These are phyloP conservation scores for Acer negundo DNA, from an alignment of 345 rosid genomes.

Conservation along the genomic window DNA sequence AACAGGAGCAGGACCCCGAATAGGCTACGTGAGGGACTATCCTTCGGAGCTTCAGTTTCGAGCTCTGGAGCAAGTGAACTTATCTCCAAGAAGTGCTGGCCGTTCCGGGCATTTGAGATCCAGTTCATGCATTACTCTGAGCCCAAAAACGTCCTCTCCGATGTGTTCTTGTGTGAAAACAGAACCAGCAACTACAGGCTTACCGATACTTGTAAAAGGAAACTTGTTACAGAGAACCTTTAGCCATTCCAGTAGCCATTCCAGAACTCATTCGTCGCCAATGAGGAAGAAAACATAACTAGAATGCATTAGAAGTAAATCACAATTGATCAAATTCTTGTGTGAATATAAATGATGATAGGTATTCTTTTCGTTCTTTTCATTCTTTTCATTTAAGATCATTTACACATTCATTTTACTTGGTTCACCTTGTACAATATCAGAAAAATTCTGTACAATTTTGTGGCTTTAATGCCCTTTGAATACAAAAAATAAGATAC, in stretches of 20 bases:
- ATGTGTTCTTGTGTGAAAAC: conserved; percentile 11
- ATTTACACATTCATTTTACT: conserved; percentile 8
- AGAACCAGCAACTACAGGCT: not conserved
- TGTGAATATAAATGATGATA: conserved; percentile 57
- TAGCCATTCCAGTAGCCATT: not conserved
- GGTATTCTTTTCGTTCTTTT: conserved; percentile 34
- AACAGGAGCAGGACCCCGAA: conserved; percentile 96
- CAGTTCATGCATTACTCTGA: conserved; percentile 34
- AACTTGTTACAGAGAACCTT: not conserved
- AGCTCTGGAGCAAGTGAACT: conserved; percentile 79
- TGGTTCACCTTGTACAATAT: conserved; percentile 17
- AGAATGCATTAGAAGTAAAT: conserved; percentile 16
- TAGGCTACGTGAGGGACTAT: conserved; percentile 88
- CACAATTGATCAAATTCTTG: conserved; percentile 45
- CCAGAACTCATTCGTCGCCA: conserved; percentile 24
- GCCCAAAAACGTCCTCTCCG: conserved; percentile 13
- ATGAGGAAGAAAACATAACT: conserved; percentile 33
- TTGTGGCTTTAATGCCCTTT: conserved; percentile 29
- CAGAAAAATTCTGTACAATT: conserved; percentile 22
- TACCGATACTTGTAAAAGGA: conserved; percentile 6
- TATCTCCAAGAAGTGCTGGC: conserved; percentile 70
- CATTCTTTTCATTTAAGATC: conserved; percentile 30
- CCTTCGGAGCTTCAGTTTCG: conserved; percentile 82
- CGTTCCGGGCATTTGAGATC: conserved; percentile 34
- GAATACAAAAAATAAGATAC: conserved; percentile 11